These are phyloP conservation scores for Mycena amicta DNA, from an alignment of 768 basidiomycete genomes.

Conservation along the genomic window DNA sequence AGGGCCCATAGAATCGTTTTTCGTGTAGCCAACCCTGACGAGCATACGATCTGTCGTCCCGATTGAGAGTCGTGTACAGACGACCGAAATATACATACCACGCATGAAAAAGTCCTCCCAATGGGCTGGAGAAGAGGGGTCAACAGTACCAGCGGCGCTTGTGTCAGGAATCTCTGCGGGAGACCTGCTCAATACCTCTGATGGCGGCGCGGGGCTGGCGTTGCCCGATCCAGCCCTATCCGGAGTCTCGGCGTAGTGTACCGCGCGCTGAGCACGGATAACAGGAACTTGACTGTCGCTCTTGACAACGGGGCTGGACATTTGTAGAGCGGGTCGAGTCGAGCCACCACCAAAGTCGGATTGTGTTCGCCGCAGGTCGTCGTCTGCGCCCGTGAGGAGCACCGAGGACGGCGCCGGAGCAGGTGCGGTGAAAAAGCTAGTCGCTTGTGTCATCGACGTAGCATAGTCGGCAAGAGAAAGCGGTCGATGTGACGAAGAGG, in stretches of 20 bases:
- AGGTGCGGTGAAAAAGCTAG: constrained; percentile 11
- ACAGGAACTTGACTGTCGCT: constrained; percentile 19
- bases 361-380: constrained; percentile 6
- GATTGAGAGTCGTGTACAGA: background rate
- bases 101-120: constrained; percentile 68
- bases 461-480: background rate
- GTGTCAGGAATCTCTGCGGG: constrained; percentile 58
- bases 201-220: constrained; percentile 50
- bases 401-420: background rate
- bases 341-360: constrained; percentile 6
- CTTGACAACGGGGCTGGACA: constrained; percentile 1
- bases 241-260: constrained; percentile 41
- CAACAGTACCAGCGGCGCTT: constrained; percentile 60
- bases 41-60: constrained; percentile 80
- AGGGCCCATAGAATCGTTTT: constrained; percentile 47
- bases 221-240: background rate
- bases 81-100: constrained; percentile 50
- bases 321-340: constrained; percentile 7
- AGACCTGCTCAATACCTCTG: constrained; percentile 66
- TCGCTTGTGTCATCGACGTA: background rate
- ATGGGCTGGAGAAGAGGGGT: constrained; percentile 27
- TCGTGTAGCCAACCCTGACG: constrained; percentile 71
- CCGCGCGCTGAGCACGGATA: constrained; percentile 33
- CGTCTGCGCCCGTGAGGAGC: background rate
- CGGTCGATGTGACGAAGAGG: constrained; percentile 6